Evolutionary conservation across 1,284 basidiomycete genomes (phyloP).

Genomic region (Cryptococcus depauperatus): DNA sequence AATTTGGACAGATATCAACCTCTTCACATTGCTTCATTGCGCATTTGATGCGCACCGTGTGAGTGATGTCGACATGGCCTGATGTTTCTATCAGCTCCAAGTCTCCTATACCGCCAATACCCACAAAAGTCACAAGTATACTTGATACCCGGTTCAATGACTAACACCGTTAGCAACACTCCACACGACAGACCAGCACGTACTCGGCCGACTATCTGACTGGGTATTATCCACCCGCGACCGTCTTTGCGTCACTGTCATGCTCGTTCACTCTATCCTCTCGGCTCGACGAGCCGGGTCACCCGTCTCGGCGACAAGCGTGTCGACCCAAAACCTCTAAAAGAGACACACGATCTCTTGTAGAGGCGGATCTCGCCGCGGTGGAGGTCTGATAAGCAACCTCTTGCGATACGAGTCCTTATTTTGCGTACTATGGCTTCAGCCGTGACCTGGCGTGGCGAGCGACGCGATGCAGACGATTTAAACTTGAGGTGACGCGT

Average conservation of each 20-base stretch:
- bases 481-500: too few relatives aligned
- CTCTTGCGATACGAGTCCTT: too few relatives aligned
- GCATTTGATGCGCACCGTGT: constrained; percentile 86
- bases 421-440: too few relatives aligned
- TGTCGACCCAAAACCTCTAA: neutral
- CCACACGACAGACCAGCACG: constrained; percentile 13
- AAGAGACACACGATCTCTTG: neutral
- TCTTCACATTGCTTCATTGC: constrained; percentile 73
- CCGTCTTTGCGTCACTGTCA: constrained; percentile 44
- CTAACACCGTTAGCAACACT: constrained; percentile 13
- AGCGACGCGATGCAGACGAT: too few relatives aligned
- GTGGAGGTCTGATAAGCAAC: constrained; percentile 5
- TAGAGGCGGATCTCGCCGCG: constrained; percentile 4
- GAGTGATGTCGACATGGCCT: constrained; percentile 51
- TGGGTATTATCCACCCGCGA: constrained; percentile 32
- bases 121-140: constrained; percentile 46
- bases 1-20: constrained; percentile 77
- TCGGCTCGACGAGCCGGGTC: too few relatives aligned
- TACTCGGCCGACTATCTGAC: constrained; percentile 34
- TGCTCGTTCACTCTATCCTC: constrained; percentile 7
- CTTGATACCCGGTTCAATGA: constrained; percentile 42
- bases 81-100: neutral
- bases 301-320: too few relatives aligned
- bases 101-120: constrained; percentile 9
- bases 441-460: too few relatives aligned